These are phyloP conservation scores for Amanita phalloides DNA, from an alignment of 768 basidiomycete genomes.

Conservation along the genomic window DNA sequence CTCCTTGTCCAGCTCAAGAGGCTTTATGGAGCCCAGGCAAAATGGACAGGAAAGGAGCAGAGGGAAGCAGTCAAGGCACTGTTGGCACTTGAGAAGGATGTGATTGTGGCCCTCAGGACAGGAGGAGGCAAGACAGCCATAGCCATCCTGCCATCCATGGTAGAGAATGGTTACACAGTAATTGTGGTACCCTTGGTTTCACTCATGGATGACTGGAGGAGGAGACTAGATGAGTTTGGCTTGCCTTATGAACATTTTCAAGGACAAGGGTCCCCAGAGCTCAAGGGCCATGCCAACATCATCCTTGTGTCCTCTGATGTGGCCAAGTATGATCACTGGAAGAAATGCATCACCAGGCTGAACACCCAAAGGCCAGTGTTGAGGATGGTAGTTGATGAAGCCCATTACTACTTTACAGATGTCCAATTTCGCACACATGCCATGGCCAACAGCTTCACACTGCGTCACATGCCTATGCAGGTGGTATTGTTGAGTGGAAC, in stretches of 20 bases:
- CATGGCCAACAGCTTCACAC: too few species aligned
- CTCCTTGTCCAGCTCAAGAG: neutral
- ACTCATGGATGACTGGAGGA: slow-evolving; percentile 15
- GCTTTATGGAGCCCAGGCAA: slow-evolving; percentile 1
- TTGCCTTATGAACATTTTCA: slow-evolving; percentile 10
- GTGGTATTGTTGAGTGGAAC: too few species aligned
- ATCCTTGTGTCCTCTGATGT: slow-evolving; percentile 12
- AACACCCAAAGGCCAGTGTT: neutral
- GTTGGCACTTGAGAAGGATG: slow-evolving; percentile 9
- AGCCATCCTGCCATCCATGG: slow-evolving; percentile 12
- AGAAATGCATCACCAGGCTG: neutral
- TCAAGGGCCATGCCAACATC: slow-evolving; percentile 8
- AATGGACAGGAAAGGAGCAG: slow-evolving; percentile 12
- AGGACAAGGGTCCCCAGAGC: neutral
- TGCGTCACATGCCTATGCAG: too few species aligned
- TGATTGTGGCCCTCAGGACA: slow-evolving; percentile 14
- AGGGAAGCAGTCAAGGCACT: slow-evolving; percentile 8
- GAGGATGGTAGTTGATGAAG: neutral
- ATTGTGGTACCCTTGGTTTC: slow-evolving; percentile 14
- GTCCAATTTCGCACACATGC: too few species aligned
- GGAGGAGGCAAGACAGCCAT: slow-evolving; percentile 17
- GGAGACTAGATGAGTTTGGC: slow-evolving; percentile 4
- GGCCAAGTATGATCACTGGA: slow-evolving; percentile 6
- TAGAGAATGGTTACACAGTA: slow-evolving; percentile 8
- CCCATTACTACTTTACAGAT: neutral